Evolutionary conservation across 116 monocot species (phyloP).

Genomic region (Phalaenopsis hybrid): DNA sequence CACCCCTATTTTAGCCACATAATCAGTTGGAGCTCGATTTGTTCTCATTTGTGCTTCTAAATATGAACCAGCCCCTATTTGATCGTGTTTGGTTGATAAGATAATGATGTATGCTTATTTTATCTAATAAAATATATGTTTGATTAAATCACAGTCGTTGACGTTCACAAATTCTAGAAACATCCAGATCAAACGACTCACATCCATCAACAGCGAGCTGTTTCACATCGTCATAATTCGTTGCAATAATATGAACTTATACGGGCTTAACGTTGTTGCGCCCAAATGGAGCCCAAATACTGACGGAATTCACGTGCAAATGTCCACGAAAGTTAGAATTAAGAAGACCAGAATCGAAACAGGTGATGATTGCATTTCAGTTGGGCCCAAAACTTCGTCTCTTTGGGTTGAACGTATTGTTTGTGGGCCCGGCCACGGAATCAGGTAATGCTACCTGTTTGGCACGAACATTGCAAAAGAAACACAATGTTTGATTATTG

Average conservation of each 20-base stretch:
- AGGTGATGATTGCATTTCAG: slow-evolving; percentile 78
- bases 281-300: slow-evolving; percentile 13
- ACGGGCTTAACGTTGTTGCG: background rate
- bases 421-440: slow-evolving; percentile 84
- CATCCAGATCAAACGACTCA: slow-evolving; percentile 15
- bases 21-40: too few relatives aligned
- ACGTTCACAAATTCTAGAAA: slow-evolving; percentile 8
- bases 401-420: slow-evolving; percentile 46
- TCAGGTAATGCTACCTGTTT: slow-evolving; percentile 10
- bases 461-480: too few relatives aligned
- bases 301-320: slow-evolving; percentile 12
- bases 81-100: background rate
- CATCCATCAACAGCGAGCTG: slow-evolving; percentile 13
- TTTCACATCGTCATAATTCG: slow-evolving; percentile 11
- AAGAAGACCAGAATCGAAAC: slow-evolving; percentile 34
- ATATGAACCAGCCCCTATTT: background rate
- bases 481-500: too few relatives aligned
- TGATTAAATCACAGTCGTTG: slow-evolving; percentile 8
- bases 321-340: background rate
- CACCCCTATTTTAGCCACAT: too few relatives aligned
- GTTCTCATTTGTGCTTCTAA: background rate
- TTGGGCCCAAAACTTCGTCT: slow-evolving; percentile 39
- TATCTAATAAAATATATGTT: background rate
- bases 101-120: too few relatives aligned
- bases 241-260: slow-evolving; percentile 7